Base-by-base conservation (phyloP, 1,284 basidiomycete genomes). In the Sanghuangporus sanghuang region DNA sequence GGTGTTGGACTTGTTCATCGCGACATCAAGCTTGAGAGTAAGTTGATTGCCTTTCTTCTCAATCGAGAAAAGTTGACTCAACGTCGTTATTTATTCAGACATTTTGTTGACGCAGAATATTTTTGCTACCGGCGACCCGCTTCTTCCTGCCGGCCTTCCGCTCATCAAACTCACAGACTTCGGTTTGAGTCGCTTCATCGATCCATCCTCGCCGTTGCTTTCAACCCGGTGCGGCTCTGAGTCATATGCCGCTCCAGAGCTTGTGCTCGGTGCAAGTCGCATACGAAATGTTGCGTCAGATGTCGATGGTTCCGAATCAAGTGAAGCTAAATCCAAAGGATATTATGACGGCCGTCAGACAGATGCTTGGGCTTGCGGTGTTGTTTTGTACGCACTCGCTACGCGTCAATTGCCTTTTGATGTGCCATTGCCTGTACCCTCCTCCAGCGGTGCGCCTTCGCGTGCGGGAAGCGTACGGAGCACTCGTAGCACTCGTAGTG, bases 1-100 rank as follows among this genome's bases (percentile, higher is more conserved):
- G 81, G 85, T 53, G 88, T 93, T 36, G 88, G 89, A 1, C 82
- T 96, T 44, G 93, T 96, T 0, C 95, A 97, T 76, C 84, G 95
- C 2, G 95, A 97, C 76, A 89, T 97, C 77, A 97, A 97, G 78
- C 85, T 97, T 18, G 95, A 97, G 76, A 97, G 93, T 95, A 70
- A 71, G 92, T 83, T 1, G 56, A 53, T 60, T 44, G 3, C 18
- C 14, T 8, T 42, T 3, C 14, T 8, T 42, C 11, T 59, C 14
- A 3, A 27, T 35, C 35, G 53, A 38, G 32, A 12, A 42, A 5
- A 23, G n/a, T 23, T 38, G 18, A 21, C 38, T 57, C 12, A 57
- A 40, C 3, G 11, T 4, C 40, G 8, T 27, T 16, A 48, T 56
- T 42, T 18, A 40, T 57, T 35, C 65, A 73, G 74, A 87, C 78